Evolutionary conservation across 2,329 filamentous ascomycete genomes (phyloP).

Genomic region (Cryphonectria naterciae): DNA sequence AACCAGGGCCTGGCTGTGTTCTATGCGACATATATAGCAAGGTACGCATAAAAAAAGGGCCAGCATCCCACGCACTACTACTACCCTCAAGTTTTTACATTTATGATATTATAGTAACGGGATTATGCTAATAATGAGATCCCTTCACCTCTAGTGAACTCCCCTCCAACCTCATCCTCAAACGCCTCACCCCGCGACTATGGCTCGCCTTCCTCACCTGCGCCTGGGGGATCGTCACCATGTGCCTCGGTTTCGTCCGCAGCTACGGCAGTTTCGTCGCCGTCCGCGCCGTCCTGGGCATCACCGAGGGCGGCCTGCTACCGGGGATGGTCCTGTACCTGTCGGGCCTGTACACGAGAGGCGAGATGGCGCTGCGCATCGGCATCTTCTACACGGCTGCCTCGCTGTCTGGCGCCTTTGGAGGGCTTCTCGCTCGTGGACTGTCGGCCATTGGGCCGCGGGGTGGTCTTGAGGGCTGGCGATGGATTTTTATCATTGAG

Average conservation of each 20-base stretch:
- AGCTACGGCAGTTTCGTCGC: slow-evolving; percentile 61
- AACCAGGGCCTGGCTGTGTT: slow-evolving; percentile 67
- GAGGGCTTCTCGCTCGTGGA: slow-evolving; percentile 64
- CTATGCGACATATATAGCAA: slow-evolving; percentile 66
- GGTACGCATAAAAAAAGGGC: slow-evolving; percentile 45
- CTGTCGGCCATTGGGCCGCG: slow-evolving; percentile 61
- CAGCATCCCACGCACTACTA: no score
- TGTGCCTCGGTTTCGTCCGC: slow-evolving; percentile 59
- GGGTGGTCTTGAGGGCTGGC: slow-evolving; percentile 60
- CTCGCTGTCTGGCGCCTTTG: slow-evolving; percentile 67
- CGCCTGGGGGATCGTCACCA: slow-evolving; percentile 62
- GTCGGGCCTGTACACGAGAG: slow-evolving; percentile 62
- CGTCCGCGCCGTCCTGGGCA: slow-evolving; percentile 63
- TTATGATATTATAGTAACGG: background rate
- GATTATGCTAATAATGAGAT: background rate
- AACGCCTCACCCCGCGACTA: slow-evolving; percentile 61
- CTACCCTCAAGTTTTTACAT: no score
- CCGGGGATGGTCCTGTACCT: slow-evolving; percentile 72
- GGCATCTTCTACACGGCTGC: slow-evolving; percentile 71
- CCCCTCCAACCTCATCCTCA: slow-evolving; percentile 67
- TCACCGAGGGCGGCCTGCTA: slow-evolving; percentile 67
- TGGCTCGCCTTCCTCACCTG: slow-evolving; percentile 63
- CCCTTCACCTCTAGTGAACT: slow-evolving; percentile 52
- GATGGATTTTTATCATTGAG: slow-evolving; percentile 67
- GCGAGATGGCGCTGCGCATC: slow-evolving; percentile 65